A percentile compares a stretch with the other conserved stretches of the same genome.
These are phyloP conservation scores for Boletus barrowsii DNA, from an alignment of 768 basidiomycete species.

Conservation along the genomic window DNA sequence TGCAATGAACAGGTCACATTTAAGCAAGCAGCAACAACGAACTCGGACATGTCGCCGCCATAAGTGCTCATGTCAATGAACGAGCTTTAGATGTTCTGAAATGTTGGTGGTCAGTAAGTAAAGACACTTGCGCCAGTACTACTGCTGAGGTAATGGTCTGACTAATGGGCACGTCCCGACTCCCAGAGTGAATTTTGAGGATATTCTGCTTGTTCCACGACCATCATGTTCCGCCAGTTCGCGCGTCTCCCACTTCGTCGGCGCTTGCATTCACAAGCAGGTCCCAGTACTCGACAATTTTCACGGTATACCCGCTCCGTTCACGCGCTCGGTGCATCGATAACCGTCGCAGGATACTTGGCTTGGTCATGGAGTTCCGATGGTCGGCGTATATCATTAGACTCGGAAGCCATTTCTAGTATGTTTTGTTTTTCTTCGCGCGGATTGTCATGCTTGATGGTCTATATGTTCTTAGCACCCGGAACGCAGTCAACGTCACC, in stretches of 20 bases:
- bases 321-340: conserved; percentile 44
- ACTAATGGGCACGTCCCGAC: conserved; percentile 10
- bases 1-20: no score
- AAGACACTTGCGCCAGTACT: no score
- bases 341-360: conserved; percentile 43
- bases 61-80: no score
- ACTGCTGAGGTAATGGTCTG: conserved; percentile 22
- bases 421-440: conserved; percentile 4
- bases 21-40: no score
- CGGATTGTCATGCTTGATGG: neutral
- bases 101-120: no score
- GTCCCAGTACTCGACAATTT: conserved; percentile 20
- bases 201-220: neutral
- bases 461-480: conserved; percentile 9
- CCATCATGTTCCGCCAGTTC: conserved; percentile 52
- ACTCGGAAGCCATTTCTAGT: conserved; percentile 36
- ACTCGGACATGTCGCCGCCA: no score
- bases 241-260: conserved; percentile 52
- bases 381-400: conserved; percentile 45
- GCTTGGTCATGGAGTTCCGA: conserved; percentile 46
- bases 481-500: conserved; percentile 11
- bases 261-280: conserved; percentile 46
- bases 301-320: conserved; percentile 27
- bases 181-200: conserved; percentile 23
- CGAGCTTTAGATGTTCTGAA: no score